Evolutionary conservation across 2,329 filamentous ascomycete species (phyloP), one percentile per base, ranked within the genome.

Genomic region (Pseudopyricularia javanii): DNA sequence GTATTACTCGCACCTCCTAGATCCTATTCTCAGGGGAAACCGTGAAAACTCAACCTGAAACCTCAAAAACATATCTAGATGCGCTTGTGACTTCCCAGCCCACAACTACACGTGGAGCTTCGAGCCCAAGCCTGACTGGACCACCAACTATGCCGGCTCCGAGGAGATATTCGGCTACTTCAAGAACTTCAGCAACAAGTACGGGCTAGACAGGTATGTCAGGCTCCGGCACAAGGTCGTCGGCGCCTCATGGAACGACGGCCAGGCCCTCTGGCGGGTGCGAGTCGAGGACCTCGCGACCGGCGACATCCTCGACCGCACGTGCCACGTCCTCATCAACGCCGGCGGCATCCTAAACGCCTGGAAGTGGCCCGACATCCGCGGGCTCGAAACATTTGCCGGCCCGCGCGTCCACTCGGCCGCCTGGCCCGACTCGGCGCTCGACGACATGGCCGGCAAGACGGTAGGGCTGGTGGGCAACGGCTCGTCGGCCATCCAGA

Each of bases 171-270:
- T 43, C 24, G 26, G 50, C 20, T 69, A 68, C 53, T 62, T 68
- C 40, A 61, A 68, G 52, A 61, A 63, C 22, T 59, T 64, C 20
- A 61, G 63, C 7, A 54, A 55, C 45, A 61, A 63, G 53, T 61
- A 66, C 57, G 58, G 60, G 7, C 62, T 69, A 5, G 61, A 70
- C 33, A 66, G 68, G 48, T 72, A 73, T 54, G 64, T 76, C 48
- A 67, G 68, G 54, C 65, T 75, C 28, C 64, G 68, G 53, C 69
- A 67, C 15, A 65, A 68, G 51, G 71, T 76, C 0, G 60, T 69
- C 32, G 67, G 66, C 53, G 69, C 64, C 3, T 58, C 54, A 0
- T 78, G 74, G 74, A 62, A 74, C 52, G 72, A 74, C 54, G 55
- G 61, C 2, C 60, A 60, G 12, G 67, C 67, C 2, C 58, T 66